Base-by-base conservation (phyloP, 768 basidiomycete species). In the Boletus tomentosulus region DNA sequence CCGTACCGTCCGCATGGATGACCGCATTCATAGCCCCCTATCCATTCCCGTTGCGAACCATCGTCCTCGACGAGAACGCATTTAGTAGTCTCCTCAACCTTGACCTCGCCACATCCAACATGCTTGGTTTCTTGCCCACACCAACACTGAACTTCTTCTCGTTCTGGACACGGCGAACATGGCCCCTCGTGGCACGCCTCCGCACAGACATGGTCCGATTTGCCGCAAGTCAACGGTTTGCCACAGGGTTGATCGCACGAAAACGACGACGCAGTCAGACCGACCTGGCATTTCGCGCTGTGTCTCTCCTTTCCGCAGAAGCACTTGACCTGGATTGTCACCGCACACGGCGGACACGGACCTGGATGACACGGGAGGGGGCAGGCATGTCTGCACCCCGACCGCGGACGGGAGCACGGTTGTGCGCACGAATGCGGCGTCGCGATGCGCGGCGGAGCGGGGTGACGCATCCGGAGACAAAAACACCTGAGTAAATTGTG, bases 331-430 rank as follows among this genome's bases (percentile, higher is more conserved):
- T 82, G 79, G 0, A 88, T 82, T 6, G 87, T 89, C 11, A 96
- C 80, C 57, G 84, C 81, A 65, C 97, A 99, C 0, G 93, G 93
- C 0, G 95, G 95, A 71, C 97, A 99, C 0, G 96, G 97, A 0
- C 96, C 97, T 0, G 97, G 96, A 67, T 98, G 96, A 64, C 96
- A 98, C 13, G 76, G 74, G 13, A 93, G 66, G 0, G 93, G 82
- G 67, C 95, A 98, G 0, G 91, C 76, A 64, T 98, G 96, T 0
- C 77, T 76, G 60, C 96, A 99, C 0, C 60, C 60, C 28, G 73
- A 71, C 2, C 86, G 81, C 5, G 70, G 54, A 12, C 87, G 83
- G 0, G 83, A 76, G 65, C 89, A 92, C 0, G 84, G 77, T 56
- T 79, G 80, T 1, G 79, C 86, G 57, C 91, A 92, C 3, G 87